A percentile compares a stretch with the other conserved stretches of the same genome.
Conservation (phyloP, 345 rosid genomes). For the Geranium rotundifolium region DNA sequence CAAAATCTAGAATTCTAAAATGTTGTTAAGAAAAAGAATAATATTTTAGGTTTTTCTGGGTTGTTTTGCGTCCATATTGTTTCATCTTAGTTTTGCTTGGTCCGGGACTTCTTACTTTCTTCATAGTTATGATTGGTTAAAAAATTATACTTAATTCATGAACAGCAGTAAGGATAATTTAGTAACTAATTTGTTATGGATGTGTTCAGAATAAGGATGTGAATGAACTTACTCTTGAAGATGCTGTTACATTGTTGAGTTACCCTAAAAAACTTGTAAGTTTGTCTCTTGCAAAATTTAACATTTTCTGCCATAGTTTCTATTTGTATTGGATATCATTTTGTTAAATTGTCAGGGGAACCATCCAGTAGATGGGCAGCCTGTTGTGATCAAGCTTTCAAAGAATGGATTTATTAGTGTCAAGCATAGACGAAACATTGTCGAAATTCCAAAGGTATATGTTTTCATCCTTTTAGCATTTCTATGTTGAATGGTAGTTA, state of each 20-base stretch:
- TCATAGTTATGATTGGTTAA: no score
- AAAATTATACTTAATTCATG: no score
- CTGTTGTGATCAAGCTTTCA: constrained; percentile 54
- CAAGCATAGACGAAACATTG: constrained; percentile 61
- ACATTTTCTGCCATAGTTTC: neutral
- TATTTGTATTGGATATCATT: neutral
- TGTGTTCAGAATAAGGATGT: constrained; percentile 55
- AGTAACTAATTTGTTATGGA: neutral
- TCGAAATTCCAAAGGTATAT: constrained; percentile 79
- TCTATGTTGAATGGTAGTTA: neutral
- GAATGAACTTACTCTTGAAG: constrained; percentile 50
- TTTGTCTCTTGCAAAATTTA: constrained; percentile 1
- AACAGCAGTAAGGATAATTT: no score
- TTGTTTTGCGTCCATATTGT: no score
- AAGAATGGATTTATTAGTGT: constrained; percentile 58
- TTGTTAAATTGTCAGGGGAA: constrained; percentile 43
- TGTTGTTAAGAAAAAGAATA: neutral
- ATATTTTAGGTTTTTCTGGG: no score
- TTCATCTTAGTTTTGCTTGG: no score
- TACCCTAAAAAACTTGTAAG: constrained; percentile 77
- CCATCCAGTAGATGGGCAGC: constrained; percentile 78
- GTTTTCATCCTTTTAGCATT: neutral
- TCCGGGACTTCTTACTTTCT: no score
- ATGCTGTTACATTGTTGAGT: constrained; percentile 65
- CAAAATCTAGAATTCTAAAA: neutral